Conservation (phyloP, 1,284 basidiomycete species). For the Puccinia novopanici region DNA sequence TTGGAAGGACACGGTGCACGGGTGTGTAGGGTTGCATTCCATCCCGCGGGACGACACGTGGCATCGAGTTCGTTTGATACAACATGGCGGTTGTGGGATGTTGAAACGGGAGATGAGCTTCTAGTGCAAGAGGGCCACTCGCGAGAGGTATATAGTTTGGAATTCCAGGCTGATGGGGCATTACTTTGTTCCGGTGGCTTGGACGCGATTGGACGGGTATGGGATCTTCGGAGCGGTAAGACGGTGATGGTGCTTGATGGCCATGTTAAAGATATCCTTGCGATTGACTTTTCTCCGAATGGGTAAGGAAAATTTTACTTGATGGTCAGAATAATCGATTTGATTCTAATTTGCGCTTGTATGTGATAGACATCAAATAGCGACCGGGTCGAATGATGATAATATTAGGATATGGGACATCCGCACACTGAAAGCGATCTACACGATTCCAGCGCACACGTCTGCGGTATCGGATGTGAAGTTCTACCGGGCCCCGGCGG, state of each 20-base stretch:
- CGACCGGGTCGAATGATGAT: constrained; percentile 93
- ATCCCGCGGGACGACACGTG: constrained; percentile 88
- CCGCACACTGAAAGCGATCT: constrained; percentile 82
- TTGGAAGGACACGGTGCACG: constrained; percentile 86
- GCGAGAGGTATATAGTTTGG: constrained; percentile 90
- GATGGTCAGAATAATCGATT: neutral
- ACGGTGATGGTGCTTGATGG: constrained; percentile 98
- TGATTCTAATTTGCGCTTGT: neutral
- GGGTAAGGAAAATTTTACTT: constrained; percentile 65
- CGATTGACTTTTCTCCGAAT: constrained; percentile 91
- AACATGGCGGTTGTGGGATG: constrained; percentile 98
- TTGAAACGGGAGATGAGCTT: constrained; percentile 75
- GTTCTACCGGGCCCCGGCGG: constrained; percentile 71
- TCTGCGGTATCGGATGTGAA: constrained; percentile 92
- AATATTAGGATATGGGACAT: constrained; percentile 99
- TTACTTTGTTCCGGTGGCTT: constrained; percentile 89
- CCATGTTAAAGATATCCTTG: constrained; percentile 88
- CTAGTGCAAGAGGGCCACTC: constrained; percentile 94
- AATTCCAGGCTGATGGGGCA: constrained; percentile 93
- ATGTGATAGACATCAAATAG: constrained; percentile 79
- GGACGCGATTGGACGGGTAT: constrained; percentile 93
- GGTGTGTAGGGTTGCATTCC: constrained; percentile 90
- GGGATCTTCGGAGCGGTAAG: constrained; percentile 91
- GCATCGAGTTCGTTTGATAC: constrained; percentile 96
- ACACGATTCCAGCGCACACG: constrained; percentile 93